Evolutionary conservation across 352 stramenopile genomes (phyloP), one percentile per base, ranked within the genome.

Genomic region (Phytopythium helicoides): DNA sequence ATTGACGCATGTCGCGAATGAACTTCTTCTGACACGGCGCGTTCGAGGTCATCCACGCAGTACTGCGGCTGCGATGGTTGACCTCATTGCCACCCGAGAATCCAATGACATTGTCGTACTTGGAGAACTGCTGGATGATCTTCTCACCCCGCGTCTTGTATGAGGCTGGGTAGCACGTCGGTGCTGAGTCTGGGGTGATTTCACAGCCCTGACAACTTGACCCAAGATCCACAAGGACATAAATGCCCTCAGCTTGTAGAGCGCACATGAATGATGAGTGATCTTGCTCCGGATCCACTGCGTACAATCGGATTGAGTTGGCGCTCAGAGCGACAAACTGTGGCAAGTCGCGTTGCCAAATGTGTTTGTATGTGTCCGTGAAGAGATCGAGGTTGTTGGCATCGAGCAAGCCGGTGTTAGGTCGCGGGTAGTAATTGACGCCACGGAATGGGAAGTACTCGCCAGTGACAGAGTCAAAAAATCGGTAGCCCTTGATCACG

Each of bases 1-100:
- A 96, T 31, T 67, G 65, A 40, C 86, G 70, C 83, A 96, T 96
- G 66, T 95, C 87, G 0, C 75, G 69, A 35, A 96, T 65, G 56
- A 94, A 94, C 58, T 93, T 96, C 56, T 95, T 96, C 51, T 94
- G 83, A 60, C 87, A 96, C 28, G 87, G 73, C 23, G 77, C 80
- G 61, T 94, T 92, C 58, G 59, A 73, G 28, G 76, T 33, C 28
- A 33, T 62, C 47, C 70, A 62, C 1, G 54, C 47, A 15, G 76
- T 73, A 16, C 66, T 73, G 22, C 49, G 54, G 5, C 72, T 76
- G 58, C 67, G 70, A 60, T 93, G 71, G 65, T 92, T 94, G 34
- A 92, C 75, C 64, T 95, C 85, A 60, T 95, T 94, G 37, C 82
- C 84, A 11, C 63, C 78, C 21, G 71, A 85, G 58, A 89, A 89